Percentiles rank a stretch among this genome's conserved stretches.
These are phyloP conservation scores for Diaporthe citrichinensis DNA, from an alignment of 2,329 filamentous ascomycete species.

Conservation along the genomic window DNA sequence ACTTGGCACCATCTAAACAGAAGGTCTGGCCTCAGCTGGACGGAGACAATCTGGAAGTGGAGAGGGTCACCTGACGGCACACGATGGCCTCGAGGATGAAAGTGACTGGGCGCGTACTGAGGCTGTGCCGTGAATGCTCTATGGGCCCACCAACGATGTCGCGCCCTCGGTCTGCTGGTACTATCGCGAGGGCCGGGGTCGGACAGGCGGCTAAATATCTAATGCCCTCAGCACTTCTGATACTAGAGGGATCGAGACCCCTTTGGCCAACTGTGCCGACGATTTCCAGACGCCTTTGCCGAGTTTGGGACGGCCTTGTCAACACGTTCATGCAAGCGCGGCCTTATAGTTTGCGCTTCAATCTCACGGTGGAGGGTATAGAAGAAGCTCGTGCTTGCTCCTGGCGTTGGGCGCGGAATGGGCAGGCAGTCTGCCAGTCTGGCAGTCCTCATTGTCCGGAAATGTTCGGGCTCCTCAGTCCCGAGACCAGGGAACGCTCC, in stretches of 20 bases:
- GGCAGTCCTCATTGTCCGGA: background rate
- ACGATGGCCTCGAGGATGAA: slow-evolving; percentile 21
- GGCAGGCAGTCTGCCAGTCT: background rate
- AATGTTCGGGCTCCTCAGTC: slow-evolving; percentile 7
- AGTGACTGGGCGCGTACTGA: background rate
- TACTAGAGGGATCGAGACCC: slow-evolving; percentile 8
- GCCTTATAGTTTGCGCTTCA: background rate
- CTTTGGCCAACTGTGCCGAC: slow-evolving; percentile 20
- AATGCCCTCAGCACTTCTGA: background rate
- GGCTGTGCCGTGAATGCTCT: background rate
- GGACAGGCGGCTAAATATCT: slow-evolving; percentile 28
- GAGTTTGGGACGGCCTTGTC: background rate
- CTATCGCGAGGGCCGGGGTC: slow-evolving; percentile 25
- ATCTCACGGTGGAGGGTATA: background rate
- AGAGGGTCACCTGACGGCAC: slow-evolving; percentile 27
- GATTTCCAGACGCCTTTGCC: slow-evolving; percentile 19
- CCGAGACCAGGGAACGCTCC: slow-evolving; percentile 9
- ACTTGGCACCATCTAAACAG: slow-evolving; percentile 30
- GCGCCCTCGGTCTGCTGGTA: slow-evolving; percentile 23
- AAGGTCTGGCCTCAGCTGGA: slow-evolving; percentile 30
- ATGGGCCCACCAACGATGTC: slow-evolving; percentile 18
- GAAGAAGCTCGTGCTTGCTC: background rate
- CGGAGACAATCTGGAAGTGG: background rate
- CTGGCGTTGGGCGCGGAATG: background rate
- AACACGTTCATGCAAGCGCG: slow-evolving; percentile 7